Conservation (phyloP, 2,329 filamentous ascomycete species). For the Penicillium sp. region DNA sequence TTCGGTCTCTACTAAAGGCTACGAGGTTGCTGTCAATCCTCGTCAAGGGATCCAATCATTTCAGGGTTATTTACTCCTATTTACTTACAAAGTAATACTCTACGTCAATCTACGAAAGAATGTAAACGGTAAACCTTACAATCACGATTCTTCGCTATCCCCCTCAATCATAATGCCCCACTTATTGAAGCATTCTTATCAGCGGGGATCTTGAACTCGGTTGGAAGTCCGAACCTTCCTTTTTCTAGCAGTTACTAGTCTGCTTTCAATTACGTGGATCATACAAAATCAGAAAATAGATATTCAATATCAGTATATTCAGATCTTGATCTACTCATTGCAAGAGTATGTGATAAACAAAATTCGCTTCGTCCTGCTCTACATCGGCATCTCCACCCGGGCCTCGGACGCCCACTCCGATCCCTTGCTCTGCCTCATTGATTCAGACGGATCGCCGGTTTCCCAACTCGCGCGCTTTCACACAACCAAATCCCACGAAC, state of each 20-base stretch:
- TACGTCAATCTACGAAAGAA: too few relatives aligned
- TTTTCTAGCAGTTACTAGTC: neutral
- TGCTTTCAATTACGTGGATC: neutral
- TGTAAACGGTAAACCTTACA: too few relatives aligned
- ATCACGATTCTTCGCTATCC: neutral
- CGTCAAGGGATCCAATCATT: too few relatives aligned
- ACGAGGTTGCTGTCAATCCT: too few relatives aligned
- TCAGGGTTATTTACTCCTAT: too few relatives aligned
- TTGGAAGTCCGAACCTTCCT: neutral
- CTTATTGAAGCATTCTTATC: neutral
- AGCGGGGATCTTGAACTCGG: neutral
- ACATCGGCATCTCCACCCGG: conserved; percentile 11
- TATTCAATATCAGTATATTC: too few relatives aligned
- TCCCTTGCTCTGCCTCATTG: neutral
- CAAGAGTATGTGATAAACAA: neutral
- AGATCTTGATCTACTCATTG: neutral
- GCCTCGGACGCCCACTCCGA: conserved; percentile 11
- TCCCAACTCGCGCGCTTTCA: neutral
- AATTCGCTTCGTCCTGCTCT: neutral
- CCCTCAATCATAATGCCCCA: neutral
- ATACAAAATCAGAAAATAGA: neutral
- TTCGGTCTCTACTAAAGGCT: neutral
- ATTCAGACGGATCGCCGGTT: neutral
- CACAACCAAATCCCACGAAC: neutral
- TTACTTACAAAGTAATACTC: too few relatives aligned